These are phyloP conservation scores for Lantana camara DNA, from an alignment of 257 asterid species.

Conservation along the genomic window DNA sequence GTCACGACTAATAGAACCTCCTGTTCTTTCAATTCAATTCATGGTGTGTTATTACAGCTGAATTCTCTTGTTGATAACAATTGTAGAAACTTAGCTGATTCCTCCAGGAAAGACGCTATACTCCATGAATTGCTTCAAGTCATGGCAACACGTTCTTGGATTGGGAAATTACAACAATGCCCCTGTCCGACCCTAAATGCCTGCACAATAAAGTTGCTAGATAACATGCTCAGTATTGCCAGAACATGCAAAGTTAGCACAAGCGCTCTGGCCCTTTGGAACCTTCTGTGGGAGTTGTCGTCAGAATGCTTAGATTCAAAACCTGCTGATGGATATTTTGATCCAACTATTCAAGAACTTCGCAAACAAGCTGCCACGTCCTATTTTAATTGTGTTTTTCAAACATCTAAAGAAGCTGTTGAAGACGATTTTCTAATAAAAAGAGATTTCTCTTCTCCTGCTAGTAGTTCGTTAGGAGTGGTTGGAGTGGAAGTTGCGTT, in stretches of 20 bases:
- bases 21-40: slow-evolving; percentile 69
- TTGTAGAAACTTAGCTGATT: slow-evolving; percentile 74
- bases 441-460: slow-evolving; percentile 38
- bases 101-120: slow-evolving; percentile 57
- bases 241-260: slow-evolving; percentile 56
- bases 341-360: slow-evolving; percentile 81
- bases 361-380: slow-evolving; percentile 89
- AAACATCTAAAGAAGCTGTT: slow-evolving; percentile 53
- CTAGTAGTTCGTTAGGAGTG: slow-evolving; percentile 38
- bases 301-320: slow-evolving; percentile 70
- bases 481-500: slow-evolving; percentile 45
- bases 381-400: slow-evolving; percentile 76
- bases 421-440: slow-evolving; percentile 50
- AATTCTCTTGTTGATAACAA: slow-evolving; percentile 73
- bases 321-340: slow-evolving; percentile 51
- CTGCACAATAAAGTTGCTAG: slow-evolving; percentile 62
- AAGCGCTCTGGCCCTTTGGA: slow-evolving; percentile 59
- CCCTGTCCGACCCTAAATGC: slow-evolving; percentile 77
- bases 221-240: slow-evolving; percentile 79
- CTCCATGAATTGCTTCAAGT: slow-evolving; percentile 57
- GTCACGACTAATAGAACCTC: slow-evolving; percentile 25
- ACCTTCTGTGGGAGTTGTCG: slow-evolving; percentile 70
- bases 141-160: slow-evolving; percentile 66
- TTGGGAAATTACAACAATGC: slow-evolving; percentile 68
- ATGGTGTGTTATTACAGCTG: slow-evolving; percentile 87